These are phyloP conservation scores for Centrapalus pauciflorus DNA, from an alignment of 129 eudicot species.

Conservation along the genomic window DNA sequence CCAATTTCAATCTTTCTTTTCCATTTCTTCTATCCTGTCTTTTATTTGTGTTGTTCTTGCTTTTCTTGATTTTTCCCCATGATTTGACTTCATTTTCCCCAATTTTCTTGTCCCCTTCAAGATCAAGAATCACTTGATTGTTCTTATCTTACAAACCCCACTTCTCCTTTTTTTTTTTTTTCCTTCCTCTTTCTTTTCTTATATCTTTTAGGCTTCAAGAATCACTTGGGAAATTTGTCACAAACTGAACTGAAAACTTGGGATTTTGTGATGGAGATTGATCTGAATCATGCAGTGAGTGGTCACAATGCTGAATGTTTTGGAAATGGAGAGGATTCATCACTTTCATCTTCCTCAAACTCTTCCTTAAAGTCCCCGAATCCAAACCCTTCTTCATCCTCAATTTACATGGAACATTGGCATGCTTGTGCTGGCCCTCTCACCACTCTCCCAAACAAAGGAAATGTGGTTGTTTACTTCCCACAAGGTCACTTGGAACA, in stretches of 20 bases:
- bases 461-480: slow-evolving; percentile 80
- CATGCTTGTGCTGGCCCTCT: slow-evolving; percentile 98
- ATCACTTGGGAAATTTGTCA: slow-evolving; percentile 7
- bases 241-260: background rate
- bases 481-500: slow-evolving; percentile 95
- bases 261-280: slow-evolving; percentile 69
- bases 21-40: slow-evolving; percentile 19
- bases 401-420: slow-evolving; percentile 77
- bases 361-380: slow-evolving; percentile 41
- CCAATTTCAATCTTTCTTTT: background rate
- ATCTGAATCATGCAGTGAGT: slow-evolving; percentile 68
- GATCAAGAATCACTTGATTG: slow-evolving; percentile 30
- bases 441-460: slow-evolving; percentile 65
- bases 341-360: slow-evolving; percentile 41
- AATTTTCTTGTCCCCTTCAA: slow-evolving; percentile 18
- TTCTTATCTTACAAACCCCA: slow-evolving; percentile 9
- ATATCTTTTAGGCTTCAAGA: slow-evolving; percentile 17
- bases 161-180: background rate
- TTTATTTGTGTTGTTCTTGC: slow-evolving; percentile 16
- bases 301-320: slow-evolving; percentile 38
- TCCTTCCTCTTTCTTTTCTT: background rate
- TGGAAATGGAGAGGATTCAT: slow-evolving; percentile 31
- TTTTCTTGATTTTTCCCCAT: slow-evolving; percentile 32
- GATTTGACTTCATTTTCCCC: slow-evolving; percentile 38
- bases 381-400: slow-evolving; percentile 29